Conservation (phyloP, 441 rosid species). For the Kokia cookei region DNA sequence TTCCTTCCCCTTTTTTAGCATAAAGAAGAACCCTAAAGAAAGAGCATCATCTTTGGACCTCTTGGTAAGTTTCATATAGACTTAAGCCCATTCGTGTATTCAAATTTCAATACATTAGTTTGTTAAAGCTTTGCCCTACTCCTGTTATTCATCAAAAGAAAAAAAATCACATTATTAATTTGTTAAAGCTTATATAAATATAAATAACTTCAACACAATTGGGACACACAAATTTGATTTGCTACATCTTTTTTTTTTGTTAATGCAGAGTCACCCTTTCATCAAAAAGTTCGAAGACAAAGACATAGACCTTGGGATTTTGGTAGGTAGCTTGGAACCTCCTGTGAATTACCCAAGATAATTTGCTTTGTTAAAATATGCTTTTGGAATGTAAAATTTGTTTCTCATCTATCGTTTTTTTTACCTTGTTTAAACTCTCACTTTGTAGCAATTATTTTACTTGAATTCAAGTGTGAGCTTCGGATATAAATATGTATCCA, state of each 20-base stretch:
- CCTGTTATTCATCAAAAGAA: too few species aligned
- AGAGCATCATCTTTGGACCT: conserved; percentile 76
- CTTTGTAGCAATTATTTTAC: neutral
- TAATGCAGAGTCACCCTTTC: conserved; percentile 35
- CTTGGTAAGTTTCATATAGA: conserved; percentile 45
- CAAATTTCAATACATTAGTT: neutral
- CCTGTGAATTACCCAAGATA: conserved; percentile 78
- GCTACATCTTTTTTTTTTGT: neutral
- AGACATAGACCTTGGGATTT: conserved; percentile 76
- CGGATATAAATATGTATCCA: neutral
- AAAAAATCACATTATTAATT: too few species aligned
- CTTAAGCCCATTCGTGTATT: neutral
- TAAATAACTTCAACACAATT: too few species aligned
- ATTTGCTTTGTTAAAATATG: conserved; percentile 9
- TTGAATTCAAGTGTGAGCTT: neutral
- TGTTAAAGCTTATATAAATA: too few species aligned
- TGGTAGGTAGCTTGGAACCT: conserved; percentile 80
- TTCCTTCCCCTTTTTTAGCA: conserved; percentile 35
- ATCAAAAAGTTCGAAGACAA: conserved; percentile 89
- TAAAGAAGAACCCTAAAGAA: conserved; percentile 72
- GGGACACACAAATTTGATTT: neutral
- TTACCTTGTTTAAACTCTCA: neutral
- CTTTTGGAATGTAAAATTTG: conserved; percentile 10
- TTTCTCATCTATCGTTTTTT: conserved; percentile 8
- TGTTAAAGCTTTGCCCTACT: too few species aligned